Conservation (phyloP, 2,329 filamentous ascomycete species). For the Zopfia rhizophila region DNA sequence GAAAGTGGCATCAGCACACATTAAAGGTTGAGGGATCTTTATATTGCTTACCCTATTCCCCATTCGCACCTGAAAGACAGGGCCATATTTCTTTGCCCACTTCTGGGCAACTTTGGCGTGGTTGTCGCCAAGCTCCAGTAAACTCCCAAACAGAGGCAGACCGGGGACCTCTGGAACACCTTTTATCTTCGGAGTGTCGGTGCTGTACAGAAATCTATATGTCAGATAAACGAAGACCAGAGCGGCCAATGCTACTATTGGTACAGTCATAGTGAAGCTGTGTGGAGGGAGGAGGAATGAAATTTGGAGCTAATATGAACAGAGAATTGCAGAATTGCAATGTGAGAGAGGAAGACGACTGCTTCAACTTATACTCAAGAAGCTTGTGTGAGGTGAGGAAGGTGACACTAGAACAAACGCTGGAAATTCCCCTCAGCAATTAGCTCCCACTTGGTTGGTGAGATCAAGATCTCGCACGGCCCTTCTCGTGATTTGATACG, state of each 20-base stretch:
- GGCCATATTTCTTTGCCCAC: slow-evolving; percentile 61
- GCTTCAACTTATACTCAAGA: no score
- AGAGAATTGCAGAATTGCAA: no score
- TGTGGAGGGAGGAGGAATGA: no score
- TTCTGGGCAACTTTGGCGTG: slow-evolving; percentile 59
- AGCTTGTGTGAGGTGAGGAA: no score
- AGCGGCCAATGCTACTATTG: slow-evolving; percentile 54
- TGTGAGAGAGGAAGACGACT: no score
- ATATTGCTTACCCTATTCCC: slow-evolving; percentile 68
- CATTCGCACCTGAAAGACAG: slow-evolving; percentile 64
- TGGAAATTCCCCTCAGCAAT: no score
- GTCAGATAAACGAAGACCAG: slow-evolving; percentile 53
- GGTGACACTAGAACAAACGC: no score
- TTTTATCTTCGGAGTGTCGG: slow-evolving; percentile 61
- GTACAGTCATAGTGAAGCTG: slow-evolving; percentile 45
- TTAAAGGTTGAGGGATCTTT: background rate
- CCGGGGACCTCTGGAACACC: slow-evolving; percentile 59
- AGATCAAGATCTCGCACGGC: no score
- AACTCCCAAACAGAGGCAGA: slow-evolving; percentile 58
- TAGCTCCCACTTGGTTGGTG: no score
- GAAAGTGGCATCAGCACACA: slow-evolving; percentile 12
- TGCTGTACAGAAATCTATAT: slow-evolving; percentile 56
- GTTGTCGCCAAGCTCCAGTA: slow-evolving; percentile 57
- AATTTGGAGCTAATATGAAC: no score
- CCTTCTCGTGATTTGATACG: no score